These are phyloP conservation scores for Salix brachista DNA, from an alignment of 345 rosid species.

Conservation along the genomic window DNA sequence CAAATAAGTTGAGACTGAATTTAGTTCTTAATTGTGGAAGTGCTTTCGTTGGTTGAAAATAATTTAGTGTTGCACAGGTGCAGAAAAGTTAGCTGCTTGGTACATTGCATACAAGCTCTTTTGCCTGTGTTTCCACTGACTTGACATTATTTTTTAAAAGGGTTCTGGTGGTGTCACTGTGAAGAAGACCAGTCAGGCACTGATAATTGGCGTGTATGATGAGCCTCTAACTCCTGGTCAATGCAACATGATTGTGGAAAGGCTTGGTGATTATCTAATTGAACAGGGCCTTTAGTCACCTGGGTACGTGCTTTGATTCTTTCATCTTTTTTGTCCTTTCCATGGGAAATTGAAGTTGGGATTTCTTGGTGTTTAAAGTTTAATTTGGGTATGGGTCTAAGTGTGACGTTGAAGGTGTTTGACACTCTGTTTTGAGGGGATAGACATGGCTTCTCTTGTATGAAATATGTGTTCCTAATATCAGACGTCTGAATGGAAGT, in stretches of 20 bases:
- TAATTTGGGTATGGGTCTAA: background rate
- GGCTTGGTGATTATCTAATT: slow-evolving; percentile 63
- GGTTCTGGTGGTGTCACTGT: slow-evolving; percentile 12
- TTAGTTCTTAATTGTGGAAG: background rate
- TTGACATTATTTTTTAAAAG: background rate
- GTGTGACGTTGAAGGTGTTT: background rate
- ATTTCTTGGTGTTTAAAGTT: slow-evolving; percentile 1
- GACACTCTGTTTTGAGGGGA: background rate
- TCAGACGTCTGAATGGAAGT: background rate
- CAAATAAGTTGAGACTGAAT: background rate
- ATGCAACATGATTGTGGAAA: slow-evolving; percentile 87
- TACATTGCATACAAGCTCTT: background rate
- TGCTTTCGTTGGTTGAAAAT: background rate
- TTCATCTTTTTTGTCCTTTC: background rate
- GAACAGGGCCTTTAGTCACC: slow-evolving; percentile 10
- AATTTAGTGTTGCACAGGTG: background rate
- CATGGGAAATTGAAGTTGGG: background rate
- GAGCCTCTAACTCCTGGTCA: slow-evolving; percentile 84
- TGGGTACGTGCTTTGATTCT: background rate
- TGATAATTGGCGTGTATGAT: slow-evolving; percentile 69
- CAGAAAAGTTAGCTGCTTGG: no score
- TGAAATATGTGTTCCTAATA: background rate
- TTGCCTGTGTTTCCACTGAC: background rate
- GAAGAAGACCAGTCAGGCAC: slow-evolving; percentile 31
- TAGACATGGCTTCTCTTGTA: background rate